Evolutionary conservation across 139 green algal genomes (phyloP), one percentile per base, ranked within the genome.

Genomic region (Dunaliella sp.): DNA sequence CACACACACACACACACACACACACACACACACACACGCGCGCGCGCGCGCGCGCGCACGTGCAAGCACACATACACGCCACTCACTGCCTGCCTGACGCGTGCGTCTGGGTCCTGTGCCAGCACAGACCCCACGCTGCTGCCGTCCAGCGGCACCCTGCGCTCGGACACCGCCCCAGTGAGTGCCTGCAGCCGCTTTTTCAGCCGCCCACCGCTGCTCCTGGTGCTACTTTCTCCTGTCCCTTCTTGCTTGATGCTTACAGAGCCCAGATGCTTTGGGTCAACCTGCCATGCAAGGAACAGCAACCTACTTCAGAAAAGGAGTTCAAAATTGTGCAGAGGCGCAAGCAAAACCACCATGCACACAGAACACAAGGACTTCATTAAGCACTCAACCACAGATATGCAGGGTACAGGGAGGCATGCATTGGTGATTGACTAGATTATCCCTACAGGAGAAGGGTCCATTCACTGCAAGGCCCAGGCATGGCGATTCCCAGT

Each of bases 121-220:
- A 91, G 32, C 32, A 91, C 35, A 22, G 74, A 57, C 24, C 83
- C 83, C 83, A 91, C 81, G 38, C 37, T 87, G 7, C 36, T 81
- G 0, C 77, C 31, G 80, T 91, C 88, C n/a, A 91, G 76, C 0
- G 76, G 72, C 30, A 87, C 30, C 1, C 48, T 83, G n/a, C n/a
- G n/a, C n/a, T 33, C 85, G 79, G 33, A 48, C 65, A 33, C 82
- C 34, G 31, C 65, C 82, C 48, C 73, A 34, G 35, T 26, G 16
- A 65, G 48, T 65, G 59, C 35, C 65, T 36, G 32, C 73, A 38
- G 1, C 83, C 83, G 35, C 65, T 38, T 31, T 16, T 57, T 32
- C 58, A 34, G n/a, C 57, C 38, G 34, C 31, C 57, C 57, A 57
- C 33, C 22, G 24, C 38, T 32, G 78, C 36, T 65, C 16, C 38